A percentile compares a stretch with the other conserved stretches of the same genome.
phyloP scores from a whole-genome alignment of 805 yeast genomes.

The Cyberlindnera nakhonratchasimensis region DNA sequence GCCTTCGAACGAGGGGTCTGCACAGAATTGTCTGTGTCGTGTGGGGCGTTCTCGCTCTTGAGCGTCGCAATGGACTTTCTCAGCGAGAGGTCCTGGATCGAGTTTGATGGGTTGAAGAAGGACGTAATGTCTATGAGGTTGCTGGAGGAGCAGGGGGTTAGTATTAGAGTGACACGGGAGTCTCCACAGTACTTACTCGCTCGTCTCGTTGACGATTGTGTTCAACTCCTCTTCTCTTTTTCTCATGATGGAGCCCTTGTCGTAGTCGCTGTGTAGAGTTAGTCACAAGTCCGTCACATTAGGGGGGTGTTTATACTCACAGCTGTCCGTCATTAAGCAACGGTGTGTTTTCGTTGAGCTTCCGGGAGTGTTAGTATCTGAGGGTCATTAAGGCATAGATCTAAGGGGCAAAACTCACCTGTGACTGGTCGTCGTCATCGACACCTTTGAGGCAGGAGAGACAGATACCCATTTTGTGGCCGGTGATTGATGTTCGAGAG shows the following conservation, averaged over 20 bases:
- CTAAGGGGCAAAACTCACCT: constrained; percentile 33
- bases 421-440: constrained; percentile 37
- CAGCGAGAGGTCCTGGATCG: constrained; percentile 13
- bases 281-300: constrained; percentile 1
- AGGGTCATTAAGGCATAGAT: not conserved
- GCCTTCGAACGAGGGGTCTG: constrained; percentile 8
- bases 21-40: not conserved
- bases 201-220: constrained; percentile 42
- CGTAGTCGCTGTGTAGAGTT: constrained; percentile 20
- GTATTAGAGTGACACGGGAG: not conserved
- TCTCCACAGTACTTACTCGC: constrained; percentile 18
- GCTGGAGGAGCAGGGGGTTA: constrained; percentile 8
- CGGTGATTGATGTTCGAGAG: too few species aligned
- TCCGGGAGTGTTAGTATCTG: constrained; percentile 22
- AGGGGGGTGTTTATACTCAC: constrained; percentile 5
- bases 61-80: constrained; percentile 17
- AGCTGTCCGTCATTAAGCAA: constrained; percentile 21
- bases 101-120: constrained; percentile 19
- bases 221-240: constrained; percentile 45
- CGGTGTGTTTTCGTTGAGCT: constrained; percentile 38
- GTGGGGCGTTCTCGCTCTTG: constrained; percentile 1
- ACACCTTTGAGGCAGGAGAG: constrained; percentile 40
- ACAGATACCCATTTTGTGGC: constrained; percentile 45
- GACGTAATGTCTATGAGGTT: constrained; percentile 25
- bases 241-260: constrained; percentile 21